Evolutionary conservation across 2,329 filamentous ascomycete genomes (phyloP).

Genomic region (Chaetoscypha palmicola): DNA sequence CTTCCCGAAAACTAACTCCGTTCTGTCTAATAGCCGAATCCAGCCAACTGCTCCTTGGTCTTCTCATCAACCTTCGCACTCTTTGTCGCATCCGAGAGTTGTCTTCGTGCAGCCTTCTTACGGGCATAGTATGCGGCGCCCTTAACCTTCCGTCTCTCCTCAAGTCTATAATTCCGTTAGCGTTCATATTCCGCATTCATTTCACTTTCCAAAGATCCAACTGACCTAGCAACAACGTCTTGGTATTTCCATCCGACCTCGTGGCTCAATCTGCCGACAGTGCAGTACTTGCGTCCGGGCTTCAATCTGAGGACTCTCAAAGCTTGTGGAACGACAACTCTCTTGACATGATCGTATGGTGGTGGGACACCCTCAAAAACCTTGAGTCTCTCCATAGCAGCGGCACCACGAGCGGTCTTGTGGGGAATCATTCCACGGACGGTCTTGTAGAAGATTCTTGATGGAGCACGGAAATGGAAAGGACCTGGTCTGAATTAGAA

Average conservation of each 20-base stretch:
- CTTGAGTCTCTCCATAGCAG: conserved; percentile 97
- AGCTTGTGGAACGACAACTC: conserved; percentile 97
- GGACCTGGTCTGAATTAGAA: conserved; percentile 57
- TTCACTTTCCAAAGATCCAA: conserved; percentile 29
- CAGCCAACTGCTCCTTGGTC: conserved; percentile 80
- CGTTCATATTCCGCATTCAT: conserved; percentile 8
- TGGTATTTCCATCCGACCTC: conserved; percentile 99
- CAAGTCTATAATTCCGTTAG: conserved; percentile 57
- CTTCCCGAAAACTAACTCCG: conserved; percentile 23
- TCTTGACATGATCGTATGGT: conserved; percentile 99
- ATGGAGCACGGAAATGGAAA: conserved; percentile 99
- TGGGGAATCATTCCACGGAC: conserved; percentile 99
- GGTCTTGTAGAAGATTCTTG: conserved; percentile 99
- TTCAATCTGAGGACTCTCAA: conserved; percentile 93
- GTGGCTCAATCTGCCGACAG: conserved; percentile 92
- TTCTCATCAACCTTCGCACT: conserved; percentile 79
- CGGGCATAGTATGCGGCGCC: conserved; percentile 98
- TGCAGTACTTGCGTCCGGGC: conserved; percentile 99
- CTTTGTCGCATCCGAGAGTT: conserved; percentile 90
- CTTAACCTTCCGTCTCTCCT: conserved; percentile 99
- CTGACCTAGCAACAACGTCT: conserved; percentile 95
- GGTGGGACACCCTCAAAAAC: conserved; percentile 99
- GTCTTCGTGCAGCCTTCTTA: conserved; percentile 94
- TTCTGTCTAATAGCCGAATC: conserved; percentile 75
- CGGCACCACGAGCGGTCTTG: conserved; percentile 97